Percentiles rank a stretch among this genome's conserved stretches.
Evolutionary conservation across 2,329 filamentous ascomycete genomes (phyloP).

Genomic region (Colletotrichum trifolii): DNA sequence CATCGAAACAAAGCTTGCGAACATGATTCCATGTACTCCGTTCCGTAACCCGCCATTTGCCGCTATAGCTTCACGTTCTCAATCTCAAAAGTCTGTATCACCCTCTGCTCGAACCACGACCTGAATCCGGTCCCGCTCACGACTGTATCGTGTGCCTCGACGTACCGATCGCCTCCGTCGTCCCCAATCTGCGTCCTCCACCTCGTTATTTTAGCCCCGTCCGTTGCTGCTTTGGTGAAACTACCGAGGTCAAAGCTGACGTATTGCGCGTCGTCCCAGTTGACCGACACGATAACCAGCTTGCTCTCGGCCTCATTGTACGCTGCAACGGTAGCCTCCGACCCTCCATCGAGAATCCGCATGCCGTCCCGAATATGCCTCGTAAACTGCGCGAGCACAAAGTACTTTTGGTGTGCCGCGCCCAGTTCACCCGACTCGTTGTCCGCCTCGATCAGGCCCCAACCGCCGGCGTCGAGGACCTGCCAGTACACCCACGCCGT

Average conservation of each 20-base stretch:
- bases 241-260: conserved; percentile 51
- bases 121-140: conserved; percentile 50
- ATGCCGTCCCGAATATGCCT: conserved; percentile 55
- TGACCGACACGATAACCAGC: conserved; percentile 52
- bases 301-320: conserved; percentile 48
- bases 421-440: conserved; percentile 47
- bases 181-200: conserved; percentile 50
- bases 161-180: conserved; percentile 47
- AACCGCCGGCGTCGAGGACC: conserved; percentile 52
- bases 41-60: no score
- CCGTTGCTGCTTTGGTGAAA: conserved; percentile 45
- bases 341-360: conserved; percentile 50
- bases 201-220: conserved; percentile 47
- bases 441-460: conserved; percentile 54
- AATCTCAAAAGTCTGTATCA: conserved; percentile 53
- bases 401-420: conserved; percentile 51
- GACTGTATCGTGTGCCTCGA: conserved; percentile 44
- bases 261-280: conserved; percentile 51
- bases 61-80: conserved; percentile 39
- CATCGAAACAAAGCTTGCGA: no score
- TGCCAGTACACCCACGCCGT: conserved; percentile 59
- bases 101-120: conserved; percentile 47
- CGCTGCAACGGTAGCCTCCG: conserved; percentile 50
- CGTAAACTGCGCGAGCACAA: conserved; percentile 52
- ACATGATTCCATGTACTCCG: no score